Conservation (phyloP, 208 protist species). For the Naegleria gruberi region DNA sequence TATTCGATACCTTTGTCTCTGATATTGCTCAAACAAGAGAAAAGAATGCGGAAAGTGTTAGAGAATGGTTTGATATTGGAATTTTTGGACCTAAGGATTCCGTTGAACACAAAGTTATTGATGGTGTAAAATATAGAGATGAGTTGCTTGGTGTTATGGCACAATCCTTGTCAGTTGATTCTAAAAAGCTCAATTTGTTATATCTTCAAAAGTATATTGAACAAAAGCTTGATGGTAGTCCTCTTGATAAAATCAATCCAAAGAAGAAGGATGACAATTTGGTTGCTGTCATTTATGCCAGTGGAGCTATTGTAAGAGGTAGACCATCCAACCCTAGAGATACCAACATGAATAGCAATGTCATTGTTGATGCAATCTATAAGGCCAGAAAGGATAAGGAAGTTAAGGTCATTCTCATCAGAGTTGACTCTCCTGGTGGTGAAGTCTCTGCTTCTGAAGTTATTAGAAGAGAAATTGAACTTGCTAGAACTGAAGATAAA, state of each 20-base stretch:
- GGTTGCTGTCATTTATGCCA: neutral
- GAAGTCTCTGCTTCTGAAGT: neutral
- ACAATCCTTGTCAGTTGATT: neutral
- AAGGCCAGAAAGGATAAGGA: constrained; percentile 1
- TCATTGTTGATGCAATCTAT: neutral
- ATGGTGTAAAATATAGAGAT: neutral
- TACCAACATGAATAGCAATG: neutral
- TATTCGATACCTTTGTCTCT: neutral
- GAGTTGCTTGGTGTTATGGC: neutral
- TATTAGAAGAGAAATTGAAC: neutral
- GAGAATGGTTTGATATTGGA: neutral
- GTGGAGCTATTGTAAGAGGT: neutral
- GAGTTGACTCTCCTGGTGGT: neutral
- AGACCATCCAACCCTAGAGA: neutral
- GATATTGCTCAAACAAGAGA: neutral
- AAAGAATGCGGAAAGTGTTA: neutral
- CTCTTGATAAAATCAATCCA: neutral
- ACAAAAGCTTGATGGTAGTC: neutral
- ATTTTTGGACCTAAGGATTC: neutral
- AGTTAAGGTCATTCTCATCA: neutral
- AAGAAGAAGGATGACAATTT: neutral
- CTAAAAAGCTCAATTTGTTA: neutral
- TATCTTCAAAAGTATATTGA: neutral
- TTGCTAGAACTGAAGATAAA: neutral
- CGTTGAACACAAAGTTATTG: neutral